Evolutionary conservation across 805 yeast species (phyloP).

Genomic region (Kazachstania viticola): DNA sequence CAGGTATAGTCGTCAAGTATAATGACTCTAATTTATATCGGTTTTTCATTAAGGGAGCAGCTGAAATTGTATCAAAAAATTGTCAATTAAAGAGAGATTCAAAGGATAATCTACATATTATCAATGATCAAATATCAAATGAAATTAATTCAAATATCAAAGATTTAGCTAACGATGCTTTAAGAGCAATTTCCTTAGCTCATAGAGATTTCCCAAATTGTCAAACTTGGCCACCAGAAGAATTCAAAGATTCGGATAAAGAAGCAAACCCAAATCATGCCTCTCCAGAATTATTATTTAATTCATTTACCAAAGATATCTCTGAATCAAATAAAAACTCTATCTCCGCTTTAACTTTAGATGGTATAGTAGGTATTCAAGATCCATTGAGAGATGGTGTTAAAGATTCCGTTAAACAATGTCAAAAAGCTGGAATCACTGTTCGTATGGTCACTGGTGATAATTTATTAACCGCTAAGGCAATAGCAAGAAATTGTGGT

Average conservation of each 20-base stretch:
- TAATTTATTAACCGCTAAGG: slow-evolving; percentile 79
- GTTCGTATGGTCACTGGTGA: slow-evolving; percentile 99
- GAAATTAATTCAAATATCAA: slow-evolving; percentile 35
- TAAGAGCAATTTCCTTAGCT: slow-evolving; percentile 81
- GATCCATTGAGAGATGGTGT: slow-evolving; percentile 92
- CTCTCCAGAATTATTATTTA: slow-evolving; percentile 31
- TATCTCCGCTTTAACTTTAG: slow-evolving; percentile 36
- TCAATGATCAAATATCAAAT: slow-evolving; percentile 18
- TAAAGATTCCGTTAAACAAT: slow-evolving; percentile 73
- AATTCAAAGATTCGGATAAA: slow-evolving; percentile 23
- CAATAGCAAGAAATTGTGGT: slow-evolving; percentile 81
- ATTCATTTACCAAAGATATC: background rate
- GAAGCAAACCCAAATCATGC: slow-evolving; percentile 25
- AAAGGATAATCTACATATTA: slow-evolving; percentile 18
- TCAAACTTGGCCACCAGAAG: slow-evolving; percentile 58
- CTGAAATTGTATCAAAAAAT: slow-evolving; percentile 65
- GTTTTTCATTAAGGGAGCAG: slow-evolving; percentile 82
- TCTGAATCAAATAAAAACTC: slow-evolving; percentile 15
- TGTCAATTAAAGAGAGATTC: slow-evolving; percentile 35
- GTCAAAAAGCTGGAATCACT: slow-evolving; percentile 83
- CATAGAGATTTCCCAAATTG: slow-evolving; percentile 53
- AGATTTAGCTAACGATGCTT: slow-evolving; percentile 61
- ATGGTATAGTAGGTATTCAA: slow-evolving; percentile 82
- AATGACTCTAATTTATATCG: slow-evolving; percentile 34
- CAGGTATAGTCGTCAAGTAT: slow-evolving; percentile 57